Evolutionary conservation across 75 land plant genomes (phyloP).

Genomic region (Selaginella moellendorffii): DNA sequence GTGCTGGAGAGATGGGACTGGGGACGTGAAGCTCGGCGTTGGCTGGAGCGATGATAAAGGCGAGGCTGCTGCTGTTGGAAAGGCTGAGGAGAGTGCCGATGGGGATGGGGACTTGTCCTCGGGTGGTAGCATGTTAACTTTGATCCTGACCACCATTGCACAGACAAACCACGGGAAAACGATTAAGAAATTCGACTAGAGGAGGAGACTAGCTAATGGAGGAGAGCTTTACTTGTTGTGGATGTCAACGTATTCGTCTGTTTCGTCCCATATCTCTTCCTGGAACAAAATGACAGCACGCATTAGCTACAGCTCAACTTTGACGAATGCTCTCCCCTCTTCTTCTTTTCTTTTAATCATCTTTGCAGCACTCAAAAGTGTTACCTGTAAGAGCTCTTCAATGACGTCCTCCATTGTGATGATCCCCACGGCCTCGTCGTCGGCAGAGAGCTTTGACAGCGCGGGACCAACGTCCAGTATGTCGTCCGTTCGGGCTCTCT

Average conservation of each 20-base stretch:
- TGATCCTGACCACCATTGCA: conserved; percentile 48
- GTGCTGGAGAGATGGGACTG: conserved; percentile 18
- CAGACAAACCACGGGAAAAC: too few species aligned
- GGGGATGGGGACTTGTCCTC: conserved; percentile 4
- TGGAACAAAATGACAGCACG: conserved; percentile 9
- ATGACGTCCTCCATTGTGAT: conserved; percentile 14
- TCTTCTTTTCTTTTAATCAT: too few species aligned
- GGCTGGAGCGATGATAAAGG: conserved; percentile 11
- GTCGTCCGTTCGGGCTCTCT: conserved; percentile 31
- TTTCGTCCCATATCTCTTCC: conserved; percentile 40
- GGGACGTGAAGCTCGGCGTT: conserved; percentile 20
- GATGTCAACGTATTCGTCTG: conserved; percentile 15
- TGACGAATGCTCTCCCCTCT: too few species aligned
- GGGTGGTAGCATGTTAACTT: conserved; percentile 41
- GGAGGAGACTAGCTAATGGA: background rate
- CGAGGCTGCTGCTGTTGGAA: conserved; percentile 15
- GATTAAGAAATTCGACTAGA: too few species aligned
- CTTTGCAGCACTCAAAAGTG: too few species aligned
- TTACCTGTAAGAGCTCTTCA: background rate
- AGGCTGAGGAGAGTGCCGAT: conserved; percentile 11
- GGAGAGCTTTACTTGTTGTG: background rate
- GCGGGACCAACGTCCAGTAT: conserved; percentile 42
- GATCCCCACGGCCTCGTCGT: conserved; percentile 28
- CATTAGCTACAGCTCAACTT: too few species aligned
- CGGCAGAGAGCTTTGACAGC: conserved; percentile 10